These are phyloP conservation scores for Trametes sp. DNA, from an alignment of 1,284 basidiomycete species.

Conservation along the genomic window DNA sequence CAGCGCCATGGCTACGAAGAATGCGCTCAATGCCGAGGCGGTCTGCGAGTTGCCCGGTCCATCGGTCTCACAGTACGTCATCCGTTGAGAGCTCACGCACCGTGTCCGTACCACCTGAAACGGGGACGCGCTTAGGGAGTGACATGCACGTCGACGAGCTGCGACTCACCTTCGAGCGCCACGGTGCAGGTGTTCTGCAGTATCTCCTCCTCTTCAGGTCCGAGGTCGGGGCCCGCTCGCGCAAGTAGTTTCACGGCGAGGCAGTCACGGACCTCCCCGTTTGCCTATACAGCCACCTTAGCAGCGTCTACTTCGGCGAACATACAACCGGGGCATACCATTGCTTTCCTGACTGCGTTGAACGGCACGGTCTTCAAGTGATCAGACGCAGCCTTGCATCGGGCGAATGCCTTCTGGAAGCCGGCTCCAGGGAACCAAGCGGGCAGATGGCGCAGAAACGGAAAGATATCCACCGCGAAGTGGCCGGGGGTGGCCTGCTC, in stretches of 20 bases:
- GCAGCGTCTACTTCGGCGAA: too few species aligned
- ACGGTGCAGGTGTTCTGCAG: too few species aligned
- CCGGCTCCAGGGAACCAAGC: slow-evolving; percentile 26
- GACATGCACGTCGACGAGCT: too few species aligned
- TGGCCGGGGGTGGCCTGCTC: slow-evolving; percentile 7
- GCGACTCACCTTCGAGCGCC: too few species aligned
- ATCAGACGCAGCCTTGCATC: slow-evolving; percentile 7
- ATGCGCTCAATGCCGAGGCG: slow-evolving; percentile 23
- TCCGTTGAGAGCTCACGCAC: not conserved
- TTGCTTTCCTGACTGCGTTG: not conserved
- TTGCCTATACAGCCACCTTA: not conserved
- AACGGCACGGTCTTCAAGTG: slow-evolving; percentile 14
- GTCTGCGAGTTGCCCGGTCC: not conserved
- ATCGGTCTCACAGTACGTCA: not conserved
- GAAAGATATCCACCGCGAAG: slow-evolving; percentile 25
- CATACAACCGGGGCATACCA: slow-evolving; percentile 7
- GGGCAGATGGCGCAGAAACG: slow-evolving; percentile 26
- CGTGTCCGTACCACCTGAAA: too few species aligned
- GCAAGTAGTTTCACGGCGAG: not conserved
- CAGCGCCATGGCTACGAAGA: slow-evolving; percentile 41
- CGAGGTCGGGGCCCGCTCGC: too few species aligned
- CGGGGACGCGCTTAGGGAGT: too few species aligned
- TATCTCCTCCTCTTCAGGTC: too few species aligned
- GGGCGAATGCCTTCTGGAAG: slow-evolving; percentile 9
- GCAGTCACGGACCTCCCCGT: not conserved